Base-by-base conservation (phyloP, 805 yeast species). In the Schizosaccharomyces osmophilus region DNA sequence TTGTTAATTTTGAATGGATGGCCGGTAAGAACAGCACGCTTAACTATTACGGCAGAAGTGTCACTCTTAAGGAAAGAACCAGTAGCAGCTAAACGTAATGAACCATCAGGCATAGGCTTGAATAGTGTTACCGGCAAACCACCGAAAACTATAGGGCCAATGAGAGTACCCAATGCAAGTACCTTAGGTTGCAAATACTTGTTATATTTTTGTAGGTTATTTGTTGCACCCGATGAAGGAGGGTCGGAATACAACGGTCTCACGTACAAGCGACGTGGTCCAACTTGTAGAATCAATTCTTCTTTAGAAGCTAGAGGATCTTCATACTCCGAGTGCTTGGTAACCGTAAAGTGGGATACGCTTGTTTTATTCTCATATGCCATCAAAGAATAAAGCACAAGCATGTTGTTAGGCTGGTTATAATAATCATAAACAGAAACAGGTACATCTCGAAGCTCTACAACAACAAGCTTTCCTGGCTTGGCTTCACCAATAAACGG, bases 1-100 rank as follows among this genome's bases (percentile, higher is more conserved):
- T 87, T 90, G 77, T 94, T 97, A 67, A 93, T 89, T 76, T 89
- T 93, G 73, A 88, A 82, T 55, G 97, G 95, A 66, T 87, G 88
- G 62, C 98, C 98, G 0, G 97, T 93, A 62, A 93, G 74, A 5
- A 93, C 82, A 4, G 84, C 83, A 70, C 97, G 80, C 78, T 90
- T 88, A 41, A 94, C 95, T 62, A 89, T 69, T 31, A 90, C 78
- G 71, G 97, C 80, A 15, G 83, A 78, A 68, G 84, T 86, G 72
- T 93, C 96, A 55, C 89, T 79, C 69, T 87, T 87, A 68, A 85
- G 77, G 75, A 88, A 85, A 0, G 95, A 81, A 55, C 99, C 99
- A 65, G 85, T 85, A 3, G 95, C 98, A 32, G 90, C 76, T 57
- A 94, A 77, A 39, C 79, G 81, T 60, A 69, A 63, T 48, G 77